These are phyloP conservation scores for Buddleja alternifolia DNA, from an alignment of 257 asterid genomes.

Conservation along the genomic window DNA sequence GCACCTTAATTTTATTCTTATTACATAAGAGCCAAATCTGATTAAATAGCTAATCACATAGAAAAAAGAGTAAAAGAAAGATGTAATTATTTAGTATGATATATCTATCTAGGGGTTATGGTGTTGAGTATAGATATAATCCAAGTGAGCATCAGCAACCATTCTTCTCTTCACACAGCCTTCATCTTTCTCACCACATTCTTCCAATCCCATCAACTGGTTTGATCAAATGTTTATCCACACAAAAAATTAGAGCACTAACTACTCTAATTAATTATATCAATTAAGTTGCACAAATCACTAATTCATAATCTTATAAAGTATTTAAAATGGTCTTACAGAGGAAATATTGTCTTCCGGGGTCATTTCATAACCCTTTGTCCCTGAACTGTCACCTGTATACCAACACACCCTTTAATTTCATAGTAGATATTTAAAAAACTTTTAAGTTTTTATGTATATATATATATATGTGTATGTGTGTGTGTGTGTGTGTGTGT, in stretches of 20 bases:
- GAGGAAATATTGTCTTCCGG: slow-evolving; percentile 37
- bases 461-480: neutral
- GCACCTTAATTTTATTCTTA: neutral
- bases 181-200: slow-evolving; percentile 46
- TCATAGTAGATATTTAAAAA: too few species aligned
- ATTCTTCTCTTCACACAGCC: slow-evolving; percentile 60
- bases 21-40: too few species aligned
- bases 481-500: too few species aligned
- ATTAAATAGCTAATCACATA: neutral
- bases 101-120: slow-evolving; percentile 33
- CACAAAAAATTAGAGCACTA: neutral
- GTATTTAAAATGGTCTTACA: slow-evolving; percentile 36
- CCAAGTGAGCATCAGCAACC: slow-evolving; percentile 71
- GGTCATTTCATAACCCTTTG: slow-evolving; percentile 6
- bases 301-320: neutral
- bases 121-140: slow-evolving; percentile 67
- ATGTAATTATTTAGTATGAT: neutral
- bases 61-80: too few species aligned
- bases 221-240: neutral
- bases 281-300: neutral
- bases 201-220: slow-evolving; percentile 63
- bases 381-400: slow-evolving; percentile 23
- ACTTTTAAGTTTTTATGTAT: too few species aligned
- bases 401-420: neutral
- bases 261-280: neutral